Evolutionary conservation across 148 eudicot genomes (phyloP).

Genomic region (Dysphania ambrosioides): DNA sequence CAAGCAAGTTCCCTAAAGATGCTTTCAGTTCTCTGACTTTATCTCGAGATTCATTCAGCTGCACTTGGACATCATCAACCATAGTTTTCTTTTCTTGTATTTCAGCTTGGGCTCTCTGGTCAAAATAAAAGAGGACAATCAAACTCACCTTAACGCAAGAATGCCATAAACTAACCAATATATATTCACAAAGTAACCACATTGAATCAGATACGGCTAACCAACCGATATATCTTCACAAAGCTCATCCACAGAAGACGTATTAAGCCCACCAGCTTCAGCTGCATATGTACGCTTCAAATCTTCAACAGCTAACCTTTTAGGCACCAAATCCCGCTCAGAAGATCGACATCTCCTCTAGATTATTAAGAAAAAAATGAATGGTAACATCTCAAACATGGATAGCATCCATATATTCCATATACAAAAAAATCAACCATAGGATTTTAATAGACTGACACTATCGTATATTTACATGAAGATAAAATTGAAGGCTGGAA

Average conservation of each 20-base stretch:
- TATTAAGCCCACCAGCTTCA: constrained; percentile 48
- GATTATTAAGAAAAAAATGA: not conserved
- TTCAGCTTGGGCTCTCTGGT: constrained; percentile 51
- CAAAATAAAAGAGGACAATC: constrained; percentile 1
- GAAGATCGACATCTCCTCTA: constrained; percentile 55
- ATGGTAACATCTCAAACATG: constrained; percentile 16
- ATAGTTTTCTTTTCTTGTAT: constrained; percentile 48
- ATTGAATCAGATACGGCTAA: constrained; percentile 21
- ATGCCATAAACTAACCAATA: not conserved
- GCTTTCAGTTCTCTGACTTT: constrained; percentile 49
- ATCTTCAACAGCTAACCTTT: constrained; percentile 55
- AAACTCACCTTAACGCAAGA: constrained; percentile 3
- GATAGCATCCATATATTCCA: not conserved
- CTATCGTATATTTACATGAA: not conserved
- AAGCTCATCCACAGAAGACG: constrained; percentile 73
- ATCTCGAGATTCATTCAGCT: constrained; percentile 44
- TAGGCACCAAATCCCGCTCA: constrained; percentile 39
- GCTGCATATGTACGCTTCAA: constrained; percentile 47
- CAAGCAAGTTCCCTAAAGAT: constrained; percentile 56
- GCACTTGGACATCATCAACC: constrained; percentile 38
- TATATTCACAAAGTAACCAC: not conserved
- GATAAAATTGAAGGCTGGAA: not conserved
- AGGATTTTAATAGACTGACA: too few species aligned
- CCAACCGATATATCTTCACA: constrained; percentile 63
- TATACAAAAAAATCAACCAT: too few species aligned